phyloP scores from a whole-genome alignment of 257 asterid species.

The Paraleonurus japonicus region DNA sequence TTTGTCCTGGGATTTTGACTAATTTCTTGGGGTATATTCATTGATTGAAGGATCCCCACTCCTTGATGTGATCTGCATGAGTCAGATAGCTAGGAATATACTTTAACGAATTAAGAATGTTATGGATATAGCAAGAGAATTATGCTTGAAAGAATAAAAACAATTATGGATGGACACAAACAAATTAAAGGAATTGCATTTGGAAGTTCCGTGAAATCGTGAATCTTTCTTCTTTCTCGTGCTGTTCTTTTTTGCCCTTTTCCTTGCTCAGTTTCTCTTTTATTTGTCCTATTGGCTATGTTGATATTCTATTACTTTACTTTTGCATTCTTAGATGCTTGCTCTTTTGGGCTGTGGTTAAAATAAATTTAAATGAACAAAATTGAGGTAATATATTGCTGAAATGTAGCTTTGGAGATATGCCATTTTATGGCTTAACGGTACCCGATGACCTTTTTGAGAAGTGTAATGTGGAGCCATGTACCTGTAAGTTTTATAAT shows the following conservation, averaged over 20 bases:
- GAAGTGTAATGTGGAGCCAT: neutral
- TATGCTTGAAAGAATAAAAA: neutral
- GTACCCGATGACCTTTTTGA: neutral
- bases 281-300: neutral
- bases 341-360: neutral
- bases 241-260: neutral
- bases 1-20: neutral
- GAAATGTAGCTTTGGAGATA: neutral
- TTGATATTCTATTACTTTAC: neutral
- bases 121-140: neutral
- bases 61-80: conserved; percentile 18
- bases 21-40: neutral
- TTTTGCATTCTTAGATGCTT: neutral
- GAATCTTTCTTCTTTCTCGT: neutral
- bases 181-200: neutral
- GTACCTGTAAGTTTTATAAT: neutral
- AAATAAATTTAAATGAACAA: conserved; percentile 12
- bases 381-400: neutral
- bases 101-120: neutral
- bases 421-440: conserved; percentile 1
- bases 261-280: neutral
- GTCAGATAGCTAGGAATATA: neutral
- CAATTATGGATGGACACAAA: neutral
- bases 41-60: conserved; percentile 18
- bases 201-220: neutral